Evolutionary conservation across 1,284 basidiomycete species (phyloP), one percentile per base, ranked within the genome.

Genomic region (Rhodofomes roseus): DNA sequence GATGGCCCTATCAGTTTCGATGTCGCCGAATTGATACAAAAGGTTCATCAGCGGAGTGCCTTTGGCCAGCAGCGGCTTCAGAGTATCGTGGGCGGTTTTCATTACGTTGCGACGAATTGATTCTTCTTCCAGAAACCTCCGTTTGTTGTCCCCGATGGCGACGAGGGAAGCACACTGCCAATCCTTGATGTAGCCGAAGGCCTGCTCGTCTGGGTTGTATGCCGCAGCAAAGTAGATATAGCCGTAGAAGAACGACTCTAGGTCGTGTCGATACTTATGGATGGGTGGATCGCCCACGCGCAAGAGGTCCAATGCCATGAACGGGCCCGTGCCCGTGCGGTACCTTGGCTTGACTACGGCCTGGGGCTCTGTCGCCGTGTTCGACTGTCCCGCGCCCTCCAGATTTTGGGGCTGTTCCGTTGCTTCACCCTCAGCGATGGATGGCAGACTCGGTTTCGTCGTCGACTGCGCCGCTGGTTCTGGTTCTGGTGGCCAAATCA

Each of bases 201-300:
- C 4, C 41, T 44, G 9, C 41, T 44, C n/a, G n/a, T 2, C n/a
- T 4, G 41, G 41, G 22, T 44, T 20, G 22, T 22, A 44, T 4
- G 39, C 41, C 1, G 51, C 50, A 29, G 48, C 41, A 31, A 54
- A 2, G n/a, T 27, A 48, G 22, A 31, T 20, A n/a, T 57, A 2
- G 44, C 73, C 56, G 44, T 70, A 74, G 54, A 70, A 68, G 41
- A 73, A 68, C 2, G 73, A 73, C 57, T 74, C 70, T 1, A 73
- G 63, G 18, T 74, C 70, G 53, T 73, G 70, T 9, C 69, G 69
- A 54, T 71, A 74, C 0, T 61, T 55, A 55, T 73, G 72, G 23
- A 54, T 31, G 0, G 67, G 66, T 16, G 34, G 22, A 1, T 3
- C 4, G 14, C 43, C 53, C 4, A 48, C 18, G 1, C 23, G 44